These are phyloP conservation scores for Aspergillus fumigatiaffinis DNA, from an alignment of 2,329 filamentous ascomycete species.

Conservation along the genomic window DNA sequence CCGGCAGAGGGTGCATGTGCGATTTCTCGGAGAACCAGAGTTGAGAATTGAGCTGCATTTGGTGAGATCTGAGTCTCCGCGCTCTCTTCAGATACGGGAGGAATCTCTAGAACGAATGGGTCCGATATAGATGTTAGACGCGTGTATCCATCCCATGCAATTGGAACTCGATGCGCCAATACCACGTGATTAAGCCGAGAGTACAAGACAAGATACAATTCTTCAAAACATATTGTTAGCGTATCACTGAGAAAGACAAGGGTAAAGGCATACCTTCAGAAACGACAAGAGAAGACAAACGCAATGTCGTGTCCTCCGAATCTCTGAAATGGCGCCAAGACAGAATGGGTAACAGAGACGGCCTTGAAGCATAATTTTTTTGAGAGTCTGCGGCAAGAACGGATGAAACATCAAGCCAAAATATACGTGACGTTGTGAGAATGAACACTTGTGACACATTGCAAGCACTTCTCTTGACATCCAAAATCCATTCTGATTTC, in stretches of 20 bases:
- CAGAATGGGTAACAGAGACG: constrained; percentile 38
- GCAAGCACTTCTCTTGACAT: constrained; percentile 44
- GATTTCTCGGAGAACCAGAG: constrained; percentile 33
- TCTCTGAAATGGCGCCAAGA: constrained; percentile 54
- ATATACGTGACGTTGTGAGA: constrained; percentile 50
- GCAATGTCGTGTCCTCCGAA: constrained; percentile 50
- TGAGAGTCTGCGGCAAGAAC: constrained; percentile 21
- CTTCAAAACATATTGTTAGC: constrained; percentile 21
- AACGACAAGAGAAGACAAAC: constrained; percentile 31
- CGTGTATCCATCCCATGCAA: constrained; percentile 16
- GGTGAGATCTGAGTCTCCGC: constrained; percentile 6
- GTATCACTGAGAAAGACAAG: not conserved
- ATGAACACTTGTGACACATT: constrained; percentile 47
- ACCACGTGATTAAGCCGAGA: constrained; percentile 36
- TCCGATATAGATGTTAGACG: constrained; percentile 27
- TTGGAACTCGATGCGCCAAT: constrained; percentile 30
- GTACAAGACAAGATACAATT: constrained; percentile 37
- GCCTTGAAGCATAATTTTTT: constrained; percentile 14
- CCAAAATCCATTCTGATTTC: constrained; percentile 52
- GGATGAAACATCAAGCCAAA: constrained; percentile 41
- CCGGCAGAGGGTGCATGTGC: constrained; percentile 16
- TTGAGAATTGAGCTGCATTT: constrained; percentile 20
- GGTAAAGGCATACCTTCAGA: constrained; percentile 26
- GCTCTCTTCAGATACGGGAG: constrained; percentile 12
- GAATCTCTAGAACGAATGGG: constrained; percentile 31